These are phyloP conservation scores for Paramecium tetraurelia DNA, from an alignment of 73 alveolate genomes.

Conservation along the genomic window DNA sequence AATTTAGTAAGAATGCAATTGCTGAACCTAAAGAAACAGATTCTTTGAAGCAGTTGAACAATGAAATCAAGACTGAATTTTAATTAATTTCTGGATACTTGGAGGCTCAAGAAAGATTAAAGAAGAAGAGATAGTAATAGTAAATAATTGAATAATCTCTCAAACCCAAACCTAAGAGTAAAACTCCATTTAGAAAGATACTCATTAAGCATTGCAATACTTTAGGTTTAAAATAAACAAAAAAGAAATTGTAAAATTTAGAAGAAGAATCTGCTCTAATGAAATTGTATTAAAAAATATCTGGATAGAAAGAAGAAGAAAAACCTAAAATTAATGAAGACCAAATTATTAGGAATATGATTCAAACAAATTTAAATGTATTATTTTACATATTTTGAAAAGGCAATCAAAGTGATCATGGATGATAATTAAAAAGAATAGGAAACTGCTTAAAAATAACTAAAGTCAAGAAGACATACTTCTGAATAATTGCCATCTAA, in stretches of 20 bases:
- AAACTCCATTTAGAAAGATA: neutral
- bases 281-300: neutral
- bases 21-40: neutral
- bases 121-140: neutral
- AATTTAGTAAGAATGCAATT: neutral
- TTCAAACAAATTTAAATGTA: conserved; percentile 12
- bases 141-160: neutral
- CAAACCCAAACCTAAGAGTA: neutral
- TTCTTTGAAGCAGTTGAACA: neutral
- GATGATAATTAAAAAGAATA: conserved; percentile 30
- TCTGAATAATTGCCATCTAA: neutral
- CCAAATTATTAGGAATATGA: neutral
- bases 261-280: conserved; percentile 8
- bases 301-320: neutral
- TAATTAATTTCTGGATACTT: neutral
- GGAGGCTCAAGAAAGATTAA: conserved; percentile 24
- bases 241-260: neutral
- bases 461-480: neutral
- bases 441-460: neutral
- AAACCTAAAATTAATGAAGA: neutral
- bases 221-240: conserved; percentile 5
- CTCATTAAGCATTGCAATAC: neutral
- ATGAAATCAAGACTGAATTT: neutral
- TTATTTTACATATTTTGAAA: neutral
- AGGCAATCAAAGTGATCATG: conserved; percentile 32